These are phyloP conservation scores for Moesziomyces sp. DNA, from an alignment of 1,284 basidiomycete species.

Conservation along the genomic window DNA sequence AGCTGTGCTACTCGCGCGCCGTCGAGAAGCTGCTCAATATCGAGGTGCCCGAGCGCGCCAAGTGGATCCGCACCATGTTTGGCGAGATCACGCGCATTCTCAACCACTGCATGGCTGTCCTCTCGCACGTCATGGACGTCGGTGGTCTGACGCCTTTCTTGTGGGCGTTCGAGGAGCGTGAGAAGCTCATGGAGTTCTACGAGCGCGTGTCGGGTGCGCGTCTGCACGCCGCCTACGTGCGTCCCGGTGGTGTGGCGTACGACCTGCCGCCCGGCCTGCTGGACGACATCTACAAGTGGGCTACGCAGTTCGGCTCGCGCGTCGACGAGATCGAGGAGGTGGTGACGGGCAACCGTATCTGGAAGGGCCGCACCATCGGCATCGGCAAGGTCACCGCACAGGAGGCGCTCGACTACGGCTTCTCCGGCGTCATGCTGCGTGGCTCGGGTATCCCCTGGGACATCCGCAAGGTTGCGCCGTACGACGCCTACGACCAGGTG, in stretches of 20 bases:
- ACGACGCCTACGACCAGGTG: conserved; percentile 97
- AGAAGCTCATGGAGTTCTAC: conserved; percentile 99
- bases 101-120: conserved; percentile 97
- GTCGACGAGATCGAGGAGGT: conserved; percentile 99
- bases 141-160: conserved; percentile 98
- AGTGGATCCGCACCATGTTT: conserved; percentile 98
- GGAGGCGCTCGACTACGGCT: conserved; percentile 90
- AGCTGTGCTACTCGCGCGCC: conserved; percentile 91
- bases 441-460: conserved; percentile 97
- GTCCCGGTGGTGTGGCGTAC: conserved; percentile 97
- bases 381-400: conserved; percentile 91
- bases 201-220: conserved; percentile 98
- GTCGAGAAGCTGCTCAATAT: conserved; percentile 99
- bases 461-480: conserved; percentile 86
- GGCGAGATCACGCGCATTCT: conserved; percentile 96
- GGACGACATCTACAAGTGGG: conserved; percentile 98
- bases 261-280: conserved; percentile 95
- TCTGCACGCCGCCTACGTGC: conserved; percentile 96
- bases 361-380: conserved; percentile 93
- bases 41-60: conserved; percentile 96
- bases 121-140: conserved; percentile 81
- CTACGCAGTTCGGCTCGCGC: conserved; percentile 88
- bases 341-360: conserved; percentile 95
- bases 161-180: conserved; percentile 99
- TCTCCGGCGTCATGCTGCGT: conserved; percentile 96